Evolutionary conservation across 331 rosid species (phyloP).

Genomic region (Malus hybrid): DNA sequence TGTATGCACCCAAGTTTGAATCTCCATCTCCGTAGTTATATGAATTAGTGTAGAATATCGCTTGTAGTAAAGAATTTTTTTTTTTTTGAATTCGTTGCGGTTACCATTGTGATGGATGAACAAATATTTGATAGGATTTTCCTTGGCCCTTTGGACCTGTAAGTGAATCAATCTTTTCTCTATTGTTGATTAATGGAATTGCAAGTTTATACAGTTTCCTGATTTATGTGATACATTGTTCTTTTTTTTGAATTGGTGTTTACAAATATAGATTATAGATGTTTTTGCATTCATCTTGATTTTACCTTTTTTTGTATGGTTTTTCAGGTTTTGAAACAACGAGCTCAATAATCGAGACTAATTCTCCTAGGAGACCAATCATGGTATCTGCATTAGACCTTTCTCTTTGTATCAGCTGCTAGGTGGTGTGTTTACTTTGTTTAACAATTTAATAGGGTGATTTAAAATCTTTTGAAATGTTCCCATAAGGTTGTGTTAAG

Average conservation of each 20-base stretch:
- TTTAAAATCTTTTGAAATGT: not conserved
- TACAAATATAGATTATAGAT: not conserved
- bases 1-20: too few species aligned
- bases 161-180: not conserved
- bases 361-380: slow-evolving; percentile 7
- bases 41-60: too few species aligned
- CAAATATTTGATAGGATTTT: not conserved
- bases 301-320: not conserved
- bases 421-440: not conserved
- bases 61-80: too few species aligned
- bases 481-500: not conserved
- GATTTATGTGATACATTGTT: not conserved
- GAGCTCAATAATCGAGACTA: slow-evolving; percentile 1
- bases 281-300: not conserved
- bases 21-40: too few species aligned
- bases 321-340: slow-evolving; percentile 11
- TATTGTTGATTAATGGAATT: not conserved
- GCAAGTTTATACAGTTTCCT: not conserved
- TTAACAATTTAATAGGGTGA: not conserved
- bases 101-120: not conserved
- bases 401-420: not conserved
- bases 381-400: slow-evolving; percentile 8
- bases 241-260: not conserved
- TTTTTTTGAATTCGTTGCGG: not conserved
- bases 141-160: not conserved